Base-by-base conservation (phyloP, 768 basidiomycete species). In the Leccinum olivaceopallidum region DNA sequence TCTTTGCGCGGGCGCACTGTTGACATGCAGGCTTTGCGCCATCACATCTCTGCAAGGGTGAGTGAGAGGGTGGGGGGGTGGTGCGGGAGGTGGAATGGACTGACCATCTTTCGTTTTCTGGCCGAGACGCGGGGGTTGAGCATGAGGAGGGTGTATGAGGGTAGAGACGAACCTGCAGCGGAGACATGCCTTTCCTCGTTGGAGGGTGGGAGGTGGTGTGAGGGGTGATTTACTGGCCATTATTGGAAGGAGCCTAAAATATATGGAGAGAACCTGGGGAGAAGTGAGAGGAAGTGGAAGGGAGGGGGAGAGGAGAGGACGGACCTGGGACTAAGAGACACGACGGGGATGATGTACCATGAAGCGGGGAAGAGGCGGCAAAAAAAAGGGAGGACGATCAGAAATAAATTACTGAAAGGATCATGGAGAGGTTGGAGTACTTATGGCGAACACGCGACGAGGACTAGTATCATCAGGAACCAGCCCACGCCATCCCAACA, bases 1-100 rank as follows among this genome's bases (percentile, higher is more conserved):
- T 91, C 80, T 92, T 92, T 48, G 89, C 89, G 56, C 87, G 85
- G 30, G 78, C 77, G 68, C 90, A 92, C 69, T 92, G 90, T 63
- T 88, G 87, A 63, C 90, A 92, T 13, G 88, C 81, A 30, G 90
- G 90, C 71, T 89, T 91, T 51, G 68, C 68, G 62, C 89, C 90
- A 68, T 92, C 90, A 70, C 90, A 92, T 74, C 88, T 81, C 90
- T 92, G 64, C 9, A 61, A 22, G 57, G 59, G 0, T 39, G 44
- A 0, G 6, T 67, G 60, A 71, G 66, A 55, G 62, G 37, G 60
- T 34, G 44, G 5, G 18, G 28, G 0, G 48, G 20, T 53, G 52
- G n/a, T n/a, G n/a, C n/a, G n/a, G 12, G 56, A 55, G 30, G 30
- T 20, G 39, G 24, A 42, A 52, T 32, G 51, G 54, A 65, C 71